phyloP scores from a whole-genome alignment of 1,139 yeast species.

The Sugiyamaella castrensis region DNA sequence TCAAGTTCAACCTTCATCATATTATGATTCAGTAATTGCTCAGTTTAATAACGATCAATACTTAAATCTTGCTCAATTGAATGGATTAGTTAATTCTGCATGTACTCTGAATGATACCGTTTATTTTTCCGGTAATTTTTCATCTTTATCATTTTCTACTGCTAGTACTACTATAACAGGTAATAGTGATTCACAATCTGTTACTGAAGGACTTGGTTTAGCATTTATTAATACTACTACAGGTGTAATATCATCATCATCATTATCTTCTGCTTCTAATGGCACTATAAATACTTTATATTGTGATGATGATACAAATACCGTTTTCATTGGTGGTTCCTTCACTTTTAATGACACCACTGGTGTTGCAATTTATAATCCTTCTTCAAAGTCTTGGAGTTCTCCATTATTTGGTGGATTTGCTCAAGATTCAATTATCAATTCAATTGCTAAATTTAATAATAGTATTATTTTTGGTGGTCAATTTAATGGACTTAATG shows the following conservation, averaged over 20 bases:
- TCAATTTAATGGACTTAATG: conserved; percentile 54
- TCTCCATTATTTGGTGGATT: conserved; percentile 78
- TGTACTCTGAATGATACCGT: conserved; percentile 45
- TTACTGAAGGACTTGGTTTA: conserved; percentile 47
- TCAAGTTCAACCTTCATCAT: conserved; percentile 19
- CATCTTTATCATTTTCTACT: conserved; percentile 13
- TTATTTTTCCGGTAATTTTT: conserved; percentile 47
- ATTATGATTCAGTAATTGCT: conserved; percentile 26
- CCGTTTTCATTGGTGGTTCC: conserved; percentile 79
- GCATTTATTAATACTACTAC: conserved; percentile 53
- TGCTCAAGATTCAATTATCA: conserved; percentile 49
- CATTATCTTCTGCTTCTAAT: conserved; percentile 32
- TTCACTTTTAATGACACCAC: conserved; percentile 54
- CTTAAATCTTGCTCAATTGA: conserved; percentile 20
- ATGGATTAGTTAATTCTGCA: conserved; percentile 36
- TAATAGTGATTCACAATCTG: conserved; percentile 34
- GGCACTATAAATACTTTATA: conserved; percentile 57
- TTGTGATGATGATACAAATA: conserved; percentile 46
- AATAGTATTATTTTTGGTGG: conserved; percentile 76
- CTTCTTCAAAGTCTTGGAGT: conserved; percentile 42
- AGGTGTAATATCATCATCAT: conserved; percentile 37
- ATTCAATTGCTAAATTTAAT: conserved; percentile 58
- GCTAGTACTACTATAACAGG: background rate
- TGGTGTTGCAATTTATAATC: conserved; percentile 68
- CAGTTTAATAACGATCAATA: conserved; percentile 27